These are phyloP conservation scores for Artemisia tridentata DNA, from an alignment of 129 eudicot genomes.

Conservation along the genomic window DNA sequence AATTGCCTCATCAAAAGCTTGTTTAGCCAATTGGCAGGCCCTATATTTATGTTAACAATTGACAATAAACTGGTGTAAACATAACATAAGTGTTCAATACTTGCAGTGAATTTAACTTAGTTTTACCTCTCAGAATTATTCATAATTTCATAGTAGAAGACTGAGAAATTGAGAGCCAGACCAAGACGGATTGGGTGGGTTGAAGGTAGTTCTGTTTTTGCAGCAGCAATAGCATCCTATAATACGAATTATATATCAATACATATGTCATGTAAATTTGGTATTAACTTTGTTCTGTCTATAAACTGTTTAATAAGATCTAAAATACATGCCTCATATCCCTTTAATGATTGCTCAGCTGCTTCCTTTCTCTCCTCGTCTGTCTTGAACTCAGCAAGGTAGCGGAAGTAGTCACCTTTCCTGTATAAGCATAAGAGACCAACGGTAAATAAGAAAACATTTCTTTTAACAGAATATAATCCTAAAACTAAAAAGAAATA, in stretches of 20 bases:
- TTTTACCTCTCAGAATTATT: slow-evolving; percentile 77
- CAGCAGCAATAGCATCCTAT: slow-evolving; percentile 79
- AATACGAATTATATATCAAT: background rate
- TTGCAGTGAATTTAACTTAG: background rate
- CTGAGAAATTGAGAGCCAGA: slow-evolving; percentile 92
- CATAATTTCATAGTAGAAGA: slow-evolving; percentile 85
- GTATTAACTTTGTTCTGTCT: background rate
- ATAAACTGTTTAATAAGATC: background rate
- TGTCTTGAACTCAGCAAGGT: slow-evolving; percentile 84
- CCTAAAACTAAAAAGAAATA: too few relatives aligned
- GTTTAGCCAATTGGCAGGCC: slow-evolving; percentile 94
- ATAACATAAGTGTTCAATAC: background rate
- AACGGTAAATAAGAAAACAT: background rate
- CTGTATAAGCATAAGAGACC: slow-evolving; percentile 27
- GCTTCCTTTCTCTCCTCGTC: slow-evolving; percentile 71
- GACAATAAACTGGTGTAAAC: background rate
- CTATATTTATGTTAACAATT: slow-evolving; percentile 30
- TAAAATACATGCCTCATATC: slow-evolving; percentile 68
- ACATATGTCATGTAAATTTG: background rate
- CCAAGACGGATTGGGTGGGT: slow-evolving; percentile 98
- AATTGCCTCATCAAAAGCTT: slow-evolving; percentile 92
- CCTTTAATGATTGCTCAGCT: slow-evolving; percentile 73
- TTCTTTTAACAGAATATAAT: too few relatives aligned
- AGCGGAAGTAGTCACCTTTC: slow-evolving; percentile 91
- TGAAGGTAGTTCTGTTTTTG: slow-evolving; percentile 76